A percentile compares a stretch with the other conserved stretches of the same genome.
Evolutionary conservation across 2,329 filamentous ascomycete genomes (phyloP).

Genomic region (Pseudomassariella vexata): DNA sequence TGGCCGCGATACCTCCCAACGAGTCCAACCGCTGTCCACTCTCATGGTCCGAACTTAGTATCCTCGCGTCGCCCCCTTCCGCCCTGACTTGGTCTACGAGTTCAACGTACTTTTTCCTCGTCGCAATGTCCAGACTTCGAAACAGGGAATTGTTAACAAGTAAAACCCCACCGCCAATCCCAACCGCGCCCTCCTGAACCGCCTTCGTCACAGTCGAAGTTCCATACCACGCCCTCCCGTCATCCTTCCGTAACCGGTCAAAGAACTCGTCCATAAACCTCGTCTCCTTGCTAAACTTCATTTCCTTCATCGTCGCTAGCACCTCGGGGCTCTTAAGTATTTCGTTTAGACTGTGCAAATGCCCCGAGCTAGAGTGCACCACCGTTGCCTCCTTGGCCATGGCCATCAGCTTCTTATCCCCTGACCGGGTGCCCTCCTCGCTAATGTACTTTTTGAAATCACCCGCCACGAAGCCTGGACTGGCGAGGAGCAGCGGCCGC

Average conservation of each 20-base stretch:
- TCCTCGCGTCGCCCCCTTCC: slow-evolving; percentile 78
- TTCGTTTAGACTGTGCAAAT: slow-evolving; percentile 82
- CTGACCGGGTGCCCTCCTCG: slow-evolving; percentile 50
- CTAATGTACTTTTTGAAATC: slow-evolving; percentile 72
- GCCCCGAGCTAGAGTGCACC: slow-evolving; percentile 78
- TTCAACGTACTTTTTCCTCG: slow-evolving; percentile 73
- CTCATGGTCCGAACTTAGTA: slow-evolving; percentile 92
- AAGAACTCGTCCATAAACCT: slow-evolving; percentile 80
- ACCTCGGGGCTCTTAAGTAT: slow-evolving; percentile 79
- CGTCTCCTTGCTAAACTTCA: slow-evolving; percentile 82
- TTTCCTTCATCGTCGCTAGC: slow-evolving; percentile 70
- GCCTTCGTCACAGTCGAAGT: slow-evolving; percentile 75
- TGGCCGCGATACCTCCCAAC: slow-evolving; percentile 81
- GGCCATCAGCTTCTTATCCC: slow-evolving; percentile 63
- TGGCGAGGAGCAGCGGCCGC: slow-evolving; percentile 75
- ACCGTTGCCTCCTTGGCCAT: slow-evolving; percentile 61
- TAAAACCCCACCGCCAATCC: slow-evolving; percentile 75
- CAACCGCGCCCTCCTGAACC: slow-evolving; percentile 81
- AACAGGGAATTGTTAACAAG: slow-evolving; percentile 87
- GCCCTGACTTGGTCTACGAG: slow-evolving; percentile 85
- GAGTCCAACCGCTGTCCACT: slow-evolving; percentile 81
- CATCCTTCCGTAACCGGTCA: slow-evolving; percentile 71
- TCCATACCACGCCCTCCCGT: slow-evolving; percentile 88
- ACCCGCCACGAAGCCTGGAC: slow-evolving; percentile 79
- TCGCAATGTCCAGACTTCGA: slow-evolving; percentile 70